Conservation (phyloP, 78 protist genomes). For the Bodo saltans region DNA sequence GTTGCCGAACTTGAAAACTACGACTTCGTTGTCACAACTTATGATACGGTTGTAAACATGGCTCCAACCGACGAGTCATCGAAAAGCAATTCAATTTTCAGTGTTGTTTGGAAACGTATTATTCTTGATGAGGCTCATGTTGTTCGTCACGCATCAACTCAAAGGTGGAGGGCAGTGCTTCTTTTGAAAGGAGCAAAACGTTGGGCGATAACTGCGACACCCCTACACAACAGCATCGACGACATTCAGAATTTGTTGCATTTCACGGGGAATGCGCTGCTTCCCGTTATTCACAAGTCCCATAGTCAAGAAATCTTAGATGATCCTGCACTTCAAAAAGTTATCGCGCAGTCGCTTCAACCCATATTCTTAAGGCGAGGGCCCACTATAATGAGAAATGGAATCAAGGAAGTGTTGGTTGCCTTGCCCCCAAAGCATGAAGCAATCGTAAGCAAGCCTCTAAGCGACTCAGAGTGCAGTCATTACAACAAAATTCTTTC, state of each 20-base stretch:
- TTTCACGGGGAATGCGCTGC: background rate
- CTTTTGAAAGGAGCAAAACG: conserved; percentile 40
- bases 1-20: background rate
- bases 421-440: background rate
- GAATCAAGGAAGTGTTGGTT: background rate
- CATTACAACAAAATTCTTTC: too few relatives aligned
- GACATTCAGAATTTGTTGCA: conserved; percentile 60
- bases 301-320: too few relatives aligned
- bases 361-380: background rate
- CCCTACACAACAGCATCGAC: conserved; percentile 69
- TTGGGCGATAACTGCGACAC: conserved; percentile 83
- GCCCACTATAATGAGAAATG: background rate
- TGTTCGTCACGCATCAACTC: conserved; percentile 1
- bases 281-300: background rate
- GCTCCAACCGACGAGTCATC: background rate
- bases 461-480: too few relatives aligned
- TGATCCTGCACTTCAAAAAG: background rate
- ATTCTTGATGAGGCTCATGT: conserved; percentile 20
- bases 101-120: background rate
- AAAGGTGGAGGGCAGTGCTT: background rate
- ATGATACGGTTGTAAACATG: background rate
- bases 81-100: background rate
- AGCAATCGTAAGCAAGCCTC: too few relatives aligned
- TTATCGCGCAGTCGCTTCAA: background rate
- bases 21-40: conserved; percentile 38